Conservation (phyloP, 805 yeast species). For the Wickerhamiella domercqiae region DNA sequence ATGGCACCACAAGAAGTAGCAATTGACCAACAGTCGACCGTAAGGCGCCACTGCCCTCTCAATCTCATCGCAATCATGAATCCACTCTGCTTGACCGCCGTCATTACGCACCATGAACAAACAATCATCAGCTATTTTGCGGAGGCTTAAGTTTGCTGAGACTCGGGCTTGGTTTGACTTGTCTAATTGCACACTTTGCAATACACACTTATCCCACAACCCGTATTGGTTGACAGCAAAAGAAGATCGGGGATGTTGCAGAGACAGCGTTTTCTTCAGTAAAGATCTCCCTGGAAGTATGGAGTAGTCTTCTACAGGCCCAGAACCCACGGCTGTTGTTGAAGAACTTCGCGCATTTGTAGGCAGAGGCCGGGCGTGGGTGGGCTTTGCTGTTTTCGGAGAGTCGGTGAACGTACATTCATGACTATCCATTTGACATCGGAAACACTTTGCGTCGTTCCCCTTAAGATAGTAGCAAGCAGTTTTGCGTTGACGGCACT, state of each 20-base stretch:
- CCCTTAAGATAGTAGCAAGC: conserved; percentile 53
- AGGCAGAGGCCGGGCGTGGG: conserved; percentile 4
- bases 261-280: conserved; percentile 50
- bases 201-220: conserved; percentile 54
- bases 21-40: conserved; percentile 53
- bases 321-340: conserved; percentile 3
- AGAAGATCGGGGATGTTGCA: conserved; percentile 81
- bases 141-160: conserved; percentile 45
- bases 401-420: conserved; percentile 62
- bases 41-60: conserved; percentile 84
- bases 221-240: conserved; percentile 84
- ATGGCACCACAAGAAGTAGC: conserved; percentile 73
- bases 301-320: conserved; percentile 54
- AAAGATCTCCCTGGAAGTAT: conserved; percentile 46
- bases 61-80: conserved; percentile 65
- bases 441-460: conserved; percentile 40
- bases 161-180: conserved; percentile 71
- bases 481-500: conserved; percentile 65
- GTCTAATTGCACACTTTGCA: conserved; percentile 48
- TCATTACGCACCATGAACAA: conserved; percentile 67
- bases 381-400: conserved; percentile 23
- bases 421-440: conserved; percentile 59
- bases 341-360: not conserved
- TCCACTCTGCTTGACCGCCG: conserved; percentile 53
- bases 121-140: conserved; percentile 64